Evolutionary conservation across 75 land plant genomes (phyloP).

Genomic region (Pseudotsuga menziesii): DNA sequence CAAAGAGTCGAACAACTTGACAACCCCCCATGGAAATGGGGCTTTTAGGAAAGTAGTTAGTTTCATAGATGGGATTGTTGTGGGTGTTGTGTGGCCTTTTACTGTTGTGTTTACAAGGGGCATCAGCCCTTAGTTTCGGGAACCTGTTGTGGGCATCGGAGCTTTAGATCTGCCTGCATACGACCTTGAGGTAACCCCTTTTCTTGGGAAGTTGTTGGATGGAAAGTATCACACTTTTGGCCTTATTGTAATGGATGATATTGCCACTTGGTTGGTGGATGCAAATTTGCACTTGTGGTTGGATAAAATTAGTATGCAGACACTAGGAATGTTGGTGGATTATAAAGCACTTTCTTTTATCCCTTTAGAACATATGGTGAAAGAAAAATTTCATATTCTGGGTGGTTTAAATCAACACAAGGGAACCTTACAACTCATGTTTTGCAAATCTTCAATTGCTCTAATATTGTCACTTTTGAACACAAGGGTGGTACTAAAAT

Average conservation of each 20-base stretch:
- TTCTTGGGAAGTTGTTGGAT: conserved; percentile 36
- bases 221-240: conserved; percentile 20
- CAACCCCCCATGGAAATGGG: conserved; percentile 69
- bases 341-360: conserved; percentile 14
- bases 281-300: conserved; percentile 80
- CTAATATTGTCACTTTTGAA: conserved; percentile 40
- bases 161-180: conserved; percentile 80
- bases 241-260: conserved; percentile 53
- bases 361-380: conserved; percentile 28
- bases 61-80: conserved; percentile 54
- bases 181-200: conserved; percentile 60
- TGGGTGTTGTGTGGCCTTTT: conserved; percentile 85
- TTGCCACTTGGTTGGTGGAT: conserved; percentile 55
- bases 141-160: conserved; percentile 83
- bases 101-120: conserved; percentile 92
- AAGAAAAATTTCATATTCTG: conserved; percentile 38
- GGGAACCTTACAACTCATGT: conserved; percentile 57
- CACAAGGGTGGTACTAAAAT: conserved; percentile 30
- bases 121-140: conserved; percentile 77
- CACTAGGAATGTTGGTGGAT: conserved; percentile 33
- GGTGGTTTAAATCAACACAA: conserved; percentile 69
- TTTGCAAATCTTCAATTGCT: conserved; percentile 30
- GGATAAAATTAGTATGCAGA: conserved; percentile 37
- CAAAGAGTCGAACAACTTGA: conserved; percentile 63
- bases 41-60: conserved; percentile 84